Evolutionary conservation across 306 rosid genomes (phyloP).

Genomic region (Cicer cuneatum): DNA sequence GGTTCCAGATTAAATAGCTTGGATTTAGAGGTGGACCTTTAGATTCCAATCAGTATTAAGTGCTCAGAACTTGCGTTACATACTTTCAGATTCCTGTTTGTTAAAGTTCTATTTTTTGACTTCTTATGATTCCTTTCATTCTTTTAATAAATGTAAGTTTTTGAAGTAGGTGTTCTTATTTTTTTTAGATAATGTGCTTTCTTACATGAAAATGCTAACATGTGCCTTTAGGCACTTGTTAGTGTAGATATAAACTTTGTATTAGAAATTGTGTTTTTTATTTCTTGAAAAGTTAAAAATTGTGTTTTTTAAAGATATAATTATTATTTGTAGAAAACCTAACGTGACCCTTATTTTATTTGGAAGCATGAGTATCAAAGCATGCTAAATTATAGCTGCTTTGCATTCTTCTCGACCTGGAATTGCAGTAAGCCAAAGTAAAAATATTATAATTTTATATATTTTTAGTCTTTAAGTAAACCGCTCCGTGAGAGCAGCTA

Average conservation of each 20-base stretch:
- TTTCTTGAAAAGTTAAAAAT: no score
- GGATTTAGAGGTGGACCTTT: background rate
- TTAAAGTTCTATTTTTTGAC: background rate
- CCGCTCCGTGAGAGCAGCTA: conserved; percentile 1
- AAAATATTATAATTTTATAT: conserved; percentile 4
- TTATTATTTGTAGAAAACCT: no score
- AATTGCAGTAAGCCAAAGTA: background rate
- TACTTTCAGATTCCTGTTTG: background rate
- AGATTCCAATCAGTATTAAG: background rate
- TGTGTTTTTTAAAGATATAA: no score
- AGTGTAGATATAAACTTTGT: no score
- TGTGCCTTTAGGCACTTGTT: no score
- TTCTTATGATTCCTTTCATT: background rate
- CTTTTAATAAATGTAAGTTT: no score
- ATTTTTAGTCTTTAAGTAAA: conserved; percentile 6
- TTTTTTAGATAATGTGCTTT: no score
- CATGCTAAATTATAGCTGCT: conserved; percentile 10
- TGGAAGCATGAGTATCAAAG: background rate
- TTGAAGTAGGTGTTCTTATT: no score
- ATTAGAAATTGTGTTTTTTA: no score
- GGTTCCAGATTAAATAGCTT: conserved; percentile 15
- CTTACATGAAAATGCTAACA: no score
- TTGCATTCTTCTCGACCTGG: background rate
- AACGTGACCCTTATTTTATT: background rate
- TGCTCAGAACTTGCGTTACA: background rate